phyloP scores from a whole-genome alignment of 2,329 filamentous ascomycete species.

The Trichoderma asperellum region DNA sequence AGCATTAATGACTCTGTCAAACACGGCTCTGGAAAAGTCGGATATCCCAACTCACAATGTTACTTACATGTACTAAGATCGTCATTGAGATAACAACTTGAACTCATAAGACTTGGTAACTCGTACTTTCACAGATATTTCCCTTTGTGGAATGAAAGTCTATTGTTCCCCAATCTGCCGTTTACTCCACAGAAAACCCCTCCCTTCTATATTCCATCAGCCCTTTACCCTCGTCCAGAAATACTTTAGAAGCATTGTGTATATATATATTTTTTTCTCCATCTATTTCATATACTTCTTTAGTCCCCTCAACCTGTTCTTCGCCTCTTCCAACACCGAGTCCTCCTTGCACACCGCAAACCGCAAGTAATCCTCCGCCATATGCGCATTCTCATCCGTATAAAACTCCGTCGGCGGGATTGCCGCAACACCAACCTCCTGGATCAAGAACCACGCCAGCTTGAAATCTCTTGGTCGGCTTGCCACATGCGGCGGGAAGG shows the following conservation, averaged over 20 bases:
- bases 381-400: constrained; percentile 77
- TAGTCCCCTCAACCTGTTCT: constrained; percentile 72
- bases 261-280: too few relatives aligned
- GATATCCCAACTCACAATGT: background rate
- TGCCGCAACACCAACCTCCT: constrained; percentile 91
- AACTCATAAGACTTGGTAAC: background rate
- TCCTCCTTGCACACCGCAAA: constrained; percentile 98
- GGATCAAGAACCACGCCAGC: constrained; percentile 94
- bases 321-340: constrained; percentile 77
- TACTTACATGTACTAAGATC: background rate
- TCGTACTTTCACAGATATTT: background rate
- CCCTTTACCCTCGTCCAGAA: background rate
- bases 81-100: background rate
- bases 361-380: constrained; percentile 90
- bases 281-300: constrained; percentile 66
- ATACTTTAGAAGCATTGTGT: background rate
- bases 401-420: constrained; percentile 98
- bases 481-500: constrained; percentile 87
- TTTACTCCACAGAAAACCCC: background rate
- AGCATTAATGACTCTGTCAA: background rate
- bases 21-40: background rate
- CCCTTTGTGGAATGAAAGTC: constrained; percentile 15
- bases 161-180: background rate
- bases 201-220: background rate
- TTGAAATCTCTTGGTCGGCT: constrained; percentile 89